phyloP scores from a whole-genome alignment of 192 early-diverging fungal genomes.

The Neocallimastix lanati region DNA sequence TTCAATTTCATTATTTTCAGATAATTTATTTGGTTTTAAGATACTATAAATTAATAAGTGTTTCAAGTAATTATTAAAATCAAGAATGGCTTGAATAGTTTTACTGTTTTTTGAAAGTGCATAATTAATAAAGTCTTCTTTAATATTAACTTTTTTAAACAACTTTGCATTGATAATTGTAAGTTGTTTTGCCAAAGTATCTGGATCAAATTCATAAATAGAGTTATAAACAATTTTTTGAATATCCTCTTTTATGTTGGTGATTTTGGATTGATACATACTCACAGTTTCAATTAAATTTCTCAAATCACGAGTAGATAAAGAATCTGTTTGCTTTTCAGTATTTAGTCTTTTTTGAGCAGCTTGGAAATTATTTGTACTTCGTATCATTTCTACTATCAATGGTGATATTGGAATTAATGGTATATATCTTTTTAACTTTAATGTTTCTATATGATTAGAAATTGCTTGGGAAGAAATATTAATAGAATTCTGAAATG shows the following conservation, averaged over 20 bases:
- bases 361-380: neutral
- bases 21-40: neutral
- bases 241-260: neutral
- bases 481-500: neutral
- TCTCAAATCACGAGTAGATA: neutral
- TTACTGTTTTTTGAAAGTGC: neutral
- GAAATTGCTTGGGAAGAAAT: neutral
- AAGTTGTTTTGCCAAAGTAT: neutral
- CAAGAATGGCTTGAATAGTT: neutral
- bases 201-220: neutral
- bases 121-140: neutral
- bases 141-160: neutral
- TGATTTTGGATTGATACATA: neutral
- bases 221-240: neutral
- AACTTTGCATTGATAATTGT: neutral
- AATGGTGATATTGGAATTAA: neutral
- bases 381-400: neutral
- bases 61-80: neutral
- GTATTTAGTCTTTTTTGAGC: neutral
- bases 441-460: neutral
- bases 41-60: neutral
- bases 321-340: neutral
- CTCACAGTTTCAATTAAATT: neutral
- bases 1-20: neutral
- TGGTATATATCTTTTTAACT: neutral